phyloP scores from a whole-genome alignment of 306 rosid species.

The Cotoneaster glaucophyllus region DNA sequence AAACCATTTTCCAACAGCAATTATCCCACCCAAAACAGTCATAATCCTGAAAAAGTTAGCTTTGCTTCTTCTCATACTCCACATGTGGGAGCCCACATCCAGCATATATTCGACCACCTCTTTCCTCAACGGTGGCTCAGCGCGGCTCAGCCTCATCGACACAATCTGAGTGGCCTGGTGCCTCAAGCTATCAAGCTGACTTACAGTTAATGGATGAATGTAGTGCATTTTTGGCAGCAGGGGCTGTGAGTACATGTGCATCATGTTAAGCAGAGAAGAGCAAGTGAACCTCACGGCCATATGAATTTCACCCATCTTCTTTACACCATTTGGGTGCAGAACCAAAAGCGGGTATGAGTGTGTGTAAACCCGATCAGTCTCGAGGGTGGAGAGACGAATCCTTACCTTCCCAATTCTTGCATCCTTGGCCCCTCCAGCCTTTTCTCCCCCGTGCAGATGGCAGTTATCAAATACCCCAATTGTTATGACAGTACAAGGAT shows the following conservation, averaged over 20 bases:
- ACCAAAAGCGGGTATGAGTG: slow-evolving; percentile 92
- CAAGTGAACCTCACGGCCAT: slow-evolving; percentile 94
- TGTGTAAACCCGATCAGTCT: slow-evolving; percentile 84
- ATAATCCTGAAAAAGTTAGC: slow-evolving; percentile 92
- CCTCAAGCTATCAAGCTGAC: slow-evolving; percentile 90
- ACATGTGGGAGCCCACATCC: slow-evolving; percentile 93
- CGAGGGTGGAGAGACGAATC: slow-evolving; percentile 92
- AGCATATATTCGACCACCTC: slow-evolving; percentile 94
- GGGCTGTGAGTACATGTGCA: slow-evolving; percentile 95
- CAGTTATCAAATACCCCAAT: slow-evolving; percentile 93
- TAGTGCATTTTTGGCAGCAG: slow-evolving; percentile 96
- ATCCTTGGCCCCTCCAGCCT: slow-evolving; percentile 61
- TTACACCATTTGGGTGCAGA: slow-evolving; percentile 76
- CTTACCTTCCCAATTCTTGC: slow-evolving; percentile 85
- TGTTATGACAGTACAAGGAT: slow-evolving; percentile 96
- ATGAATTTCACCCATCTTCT: slow-evolving; percentile 99
- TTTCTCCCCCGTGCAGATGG: slow-evolving; percentile 84
- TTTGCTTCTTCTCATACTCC: slow-evolving; percentile 98
- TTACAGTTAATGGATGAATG: slow-evolving; percentile 77
- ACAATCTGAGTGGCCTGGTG: slow-evolving; percentile 95
- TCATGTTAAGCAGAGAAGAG: slow-evolving; percentile 88
- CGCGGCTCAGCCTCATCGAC: slow-evolving; percentile 74
- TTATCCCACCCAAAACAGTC: slow-evolving; percentile 82
- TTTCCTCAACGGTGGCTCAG: slow-evolving; percentile 89
- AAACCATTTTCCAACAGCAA: slow-evolving; percentile 97